A percentile compares a stretch with the other conserved stretches of the same genome.
Evolutionary conservation across 306 rosid species (phyloP).

Genomic region (Chamaecrista fasciculata): DNA sequence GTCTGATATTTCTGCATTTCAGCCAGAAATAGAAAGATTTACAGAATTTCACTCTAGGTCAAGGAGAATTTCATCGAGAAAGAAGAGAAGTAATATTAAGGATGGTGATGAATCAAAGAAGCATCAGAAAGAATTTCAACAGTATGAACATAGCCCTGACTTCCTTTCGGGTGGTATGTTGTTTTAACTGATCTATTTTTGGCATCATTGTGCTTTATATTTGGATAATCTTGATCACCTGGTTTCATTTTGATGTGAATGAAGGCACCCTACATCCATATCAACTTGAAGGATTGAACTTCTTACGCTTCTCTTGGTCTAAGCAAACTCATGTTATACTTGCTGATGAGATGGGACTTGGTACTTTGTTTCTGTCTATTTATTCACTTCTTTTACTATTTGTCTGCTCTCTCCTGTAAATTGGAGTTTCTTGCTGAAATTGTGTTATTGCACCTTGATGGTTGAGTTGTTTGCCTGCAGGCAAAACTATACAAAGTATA

Average conservation of each 20-base stretch:
- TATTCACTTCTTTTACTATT: slow-evolving; percentile 15
- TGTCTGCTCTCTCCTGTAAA: slow-evolving; percentile 3
- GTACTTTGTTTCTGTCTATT: slow-evolving; percentile 44
- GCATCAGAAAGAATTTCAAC: slow-evolving; percentile 91
- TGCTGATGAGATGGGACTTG: slow-evolving; percentile 99
- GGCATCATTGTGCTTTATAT: slow-evolving; percentile 23
- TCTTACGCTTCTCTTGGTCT: slow-evolving; percentile 96
- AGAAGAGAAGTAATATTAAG: slow-evolving; percentile 54
- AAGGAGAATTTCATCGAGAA: slow-evolving; percentile 50
- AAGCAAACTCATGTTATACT: slow-evolving; percentile 98
- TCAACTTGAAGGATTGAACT: slow-evolving; percentile 99
- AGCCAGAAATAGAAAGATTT: slow-evolving; percentile 86
- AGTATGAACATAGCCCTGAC: slow-evolving; percentile 74
- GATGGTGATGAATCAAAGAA: slow-evolving; percentile 61
- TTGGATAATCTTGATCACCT: slow-evolving; percentile 29
- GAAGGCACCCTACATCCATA: slow-evolving; percentile 91
- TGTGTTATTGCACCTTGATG: slow-evolving; percentile 23
- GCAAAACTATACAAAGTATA: slow-evolving; percentile 97
- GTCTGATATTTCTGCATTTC: slow-evolving; percentile 89
- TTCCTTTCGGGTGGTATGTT: slow-evolving; percentile 78
- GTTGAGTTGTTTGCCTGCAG: slow-evolving; percentile 47
- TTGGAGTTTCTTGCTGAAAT: slow-evolving; percentile 19
- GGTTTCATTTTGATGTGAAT: slow-evolving; percentile 35
- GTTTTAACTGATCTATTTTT: slow-evolving; percentile 25
- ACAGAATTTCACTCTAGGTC: slow-evolving; percentile 67